phyloP scores from a whole-genome alignment of 345 rosid species.

The Mallotus nudiflorus region DNA sequence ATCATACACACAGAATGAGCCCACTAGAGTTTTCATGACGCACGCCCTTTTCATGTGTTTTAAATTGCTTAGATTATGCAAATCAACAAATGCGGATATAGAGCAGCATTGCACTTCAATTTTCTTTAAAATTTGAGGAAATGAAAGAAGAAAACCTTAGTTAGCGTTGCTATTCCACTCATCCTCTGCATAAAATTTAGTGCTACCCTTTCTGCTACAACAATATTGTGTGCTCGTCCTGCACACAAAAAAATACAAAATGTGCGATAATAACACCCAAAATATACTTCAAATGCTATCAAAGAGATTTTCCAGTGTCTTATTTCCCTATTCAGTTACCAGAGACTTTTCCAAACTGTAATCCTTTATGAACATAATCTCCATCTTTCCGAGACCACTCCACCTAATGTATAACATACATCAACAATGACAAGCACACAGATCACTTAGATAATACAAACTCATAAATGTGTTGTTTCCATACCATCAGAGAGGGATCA shows the following conservation, averaged over 20 bases:
- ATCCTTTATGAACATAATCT: conserved; percentile 73
- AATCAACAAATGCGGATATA: not conserved
- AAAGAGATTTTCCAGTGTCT: not conserved
- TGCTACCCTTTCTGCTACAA: conserved; percentile 88
- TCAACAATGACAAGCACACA: conserved; percentile 20
- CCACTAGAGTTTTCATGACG: not conserved
- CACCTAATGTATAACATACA: conserved; percentile 45
- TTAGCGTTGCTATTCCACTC: conserved; percentile 97
- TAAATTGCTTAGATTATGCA: not conserved
- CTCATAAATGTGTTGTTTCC: not conserved
- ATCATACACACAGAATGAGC: not conserved
- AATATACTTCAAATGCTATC: not conserved
- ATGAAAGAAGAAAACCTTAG: conserved; percentile 52
- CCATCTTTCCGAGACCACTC: conserved; percentile 88
- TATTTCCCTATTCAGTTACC: conserved; percentile 38
- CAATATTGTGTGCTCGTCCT: conserved; percentile 82
- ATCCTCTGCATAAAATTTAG: conserved; percentile 97
- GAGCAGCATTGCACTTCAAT: not conserved
- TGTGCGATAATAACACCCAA: not conserved
- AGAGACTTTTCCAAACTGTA: conserved; percentile 85
- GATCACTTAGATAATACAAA: conserved; percentile 18
- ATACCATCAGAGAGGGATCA: conserved; percentile 84
- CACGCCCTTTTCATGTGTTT: not conserved
- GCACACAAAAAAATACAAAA: conserved; percentile 18
- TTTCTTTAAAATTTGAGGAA: conserved; percentile 4